Base-by-base conservation (phyloP, 306 rosid genomes). In the Lathyrus tuberosus region DNA sequence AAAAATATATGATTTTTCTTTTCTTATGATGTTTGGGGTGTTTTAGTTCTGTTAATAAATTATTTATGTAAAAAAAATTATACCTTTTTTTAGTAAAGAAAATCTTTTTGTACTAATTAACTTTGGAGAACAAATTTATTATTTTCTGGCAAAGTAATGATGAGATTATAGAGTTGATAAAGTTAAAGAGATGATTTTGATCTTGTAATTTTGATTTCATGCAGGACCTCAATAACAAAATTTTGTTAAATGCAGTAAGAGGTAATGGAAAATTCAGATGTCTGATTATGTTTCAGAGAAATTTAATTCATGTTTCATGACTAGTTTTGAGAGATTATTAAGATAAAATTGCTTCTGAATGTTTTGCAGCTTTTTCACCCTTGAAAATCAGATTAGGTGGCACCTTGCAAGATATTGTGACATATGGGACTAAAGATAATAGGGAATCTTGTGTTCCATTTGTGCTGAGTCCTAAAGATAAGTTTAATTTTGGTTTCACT, bases 371-470 rank as follows among this genome's bases (percentile, higher is more conserved):
- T 18, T 94, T 94, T 84, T 83, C 93, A 12, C 96, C 99, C 16
- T 66, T 94, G 80, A 94, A 94, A 77, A 75, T 94, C 51, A 89
- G 97, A 84, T 70, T 94, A 70, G 97, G 99, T 7, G 99, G 99
- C 49, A 82, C 76, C 13, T 86, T 94, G 86, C 96, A 94, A 84
- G 99, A 94, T 52, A 87, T 83, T 82, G 77, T 91, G 58, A 82
- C 63, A 57, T 94, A 94, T 78, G 95, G 79, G 2, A 94, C 95
- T 53, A 77, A 75, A 43, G 91, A 86, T 59, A 54, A 77, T 66
- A 67, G 57, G 16, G 67, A 75, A 54, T 84, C 84, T 11, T 94
- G 97, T 57, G 67, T 69, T 72, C 84, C 87, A 31, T 91, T 94
- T 82, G 77, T 71, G 43, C 53, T 26, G 37, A 84, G 72, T 54